phyloP scores from a whole-genome alignment of 129 eudicot species.

The Apium graveolens region DNA sequence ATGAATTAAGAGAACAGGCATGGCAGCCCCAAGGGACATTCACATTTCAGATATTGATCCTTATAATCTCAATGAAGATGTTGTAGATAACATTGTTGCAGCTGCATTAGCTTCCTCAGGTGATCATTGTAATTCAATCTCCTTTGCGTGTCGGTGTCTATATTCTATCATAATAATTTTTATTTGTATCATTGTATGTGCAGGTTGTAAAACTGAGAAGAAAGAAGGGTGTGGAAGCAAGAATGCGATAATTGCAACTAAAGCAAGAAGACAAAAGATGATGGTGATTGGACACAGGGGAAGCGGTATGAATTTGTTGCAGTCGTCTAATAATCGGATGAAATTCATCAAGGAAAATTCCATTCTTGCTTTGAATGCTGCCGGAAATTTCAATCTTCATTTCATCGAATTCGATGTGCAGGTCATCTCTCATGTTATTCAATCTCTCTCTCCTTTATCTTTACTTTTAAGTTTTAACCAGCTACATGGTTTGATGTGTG shows the following conservation, averaged over 20 bases:
- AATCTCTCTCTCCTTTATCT: background rate
- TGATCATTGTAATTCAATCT: background rate
- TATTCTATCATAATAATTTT: background rate
- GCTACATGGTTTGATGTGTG: background rate
- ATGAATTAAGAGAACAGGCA: background rate
- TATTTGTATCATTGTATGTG: background rate
- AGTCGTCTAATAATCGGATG: slow-evolving; percentile 66
- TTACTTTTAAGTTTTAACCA: no score
- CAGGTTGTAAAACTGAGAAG: background rate
- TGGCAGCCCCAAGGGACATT: background rate
- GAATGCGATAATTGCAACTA: background rate
- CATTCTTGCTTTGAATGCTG: slow-evolving; percentile 64
- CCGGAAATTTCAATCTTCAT: slow-evolving; percentile 47
- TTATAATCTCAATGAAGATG: background rate
- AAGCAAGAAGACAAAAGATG: slow-evolving; percentile 20
- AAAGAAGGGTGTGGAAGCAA: slow-evolving; percentile 32
- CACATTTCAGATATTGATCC: background rate
- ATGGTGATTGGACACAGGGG: slow-evolving; percentile 89
- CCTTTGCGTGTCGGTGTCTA: no score
- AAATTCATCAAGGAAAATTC: slow-evolving; percentile 72
- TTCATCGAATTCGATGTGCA: slow-evolving; percentile 91
- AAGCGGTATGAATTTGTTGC: slow-evolving; percentile 75
- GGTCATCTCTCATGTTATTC: slow-evolving; percentile 20
- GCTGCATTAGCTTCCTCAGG: background rate
- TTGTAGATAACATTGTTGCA: background rate